Evolutionary conservation across 2,329 filamentous ascomycete genomes (phyloP), one percentile per base, ranked within the genome.

Genomic region (Hypomyces perniciosus): DNA sequence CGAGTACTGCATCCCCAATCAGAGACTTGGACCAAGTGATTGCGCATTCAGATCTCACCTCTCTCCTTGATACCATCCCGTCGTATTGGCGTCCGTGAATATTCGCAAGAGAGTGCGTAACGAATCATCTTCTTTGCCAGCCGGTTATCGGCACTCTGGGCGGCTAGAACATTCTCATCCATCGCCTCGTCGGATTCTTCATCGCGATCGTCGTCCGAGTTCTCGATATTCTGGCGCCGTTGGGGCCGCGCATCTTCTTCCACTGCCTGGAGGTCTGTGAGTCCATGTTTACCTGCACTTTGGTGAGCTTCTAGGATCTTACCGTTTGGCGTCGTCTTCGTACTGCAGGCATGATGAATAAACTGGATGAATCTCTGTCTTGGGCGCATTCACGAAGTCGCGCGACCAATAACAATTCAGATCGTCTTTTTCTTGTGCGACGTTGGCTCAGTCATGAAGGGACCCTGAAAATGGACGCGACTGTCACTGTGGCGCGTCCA

Each of bases 101-200:
- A 84, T 61, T 87, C 83, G 66, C 83, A 85, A 4, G 83, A 80
- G 27, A 87, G 65, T 4, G 81, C 82, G 58, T 85, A 85, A 48
- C 84, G 77, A n/a, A 86, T 76, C n/a, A 87, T 66, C 61, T 83
- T 85, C 67, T 84, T 85, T 34, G 80, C 76, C 33, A 83, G 65
- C 56, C 81, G 77, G 4, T 75, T 69, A 34, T 77, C 73, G 37
- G 68, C 72, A 31, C 62, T 70, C n/a, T 65, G 66, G 20, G 63
- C 66, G n/a, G 62, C 60, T 9, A 56, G 52, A 5, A 54, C 63
- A 5, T 65, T 61, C 3, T 50, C 55, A 6, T 67, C 65, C 61
- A 68, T 66, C 4, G 68, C 65, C 3, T 71, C 68, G n/a, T 68
- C 73, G 5, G 68, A 69, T 5, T 68, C 67, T 38, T 63, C 57